Evolutionary conservation across 2,329 filamentous ascomycete genomes (phyloP), one percentile per base, ranked within the genome.

Genomic region (Fusarium setosum): DNA sequence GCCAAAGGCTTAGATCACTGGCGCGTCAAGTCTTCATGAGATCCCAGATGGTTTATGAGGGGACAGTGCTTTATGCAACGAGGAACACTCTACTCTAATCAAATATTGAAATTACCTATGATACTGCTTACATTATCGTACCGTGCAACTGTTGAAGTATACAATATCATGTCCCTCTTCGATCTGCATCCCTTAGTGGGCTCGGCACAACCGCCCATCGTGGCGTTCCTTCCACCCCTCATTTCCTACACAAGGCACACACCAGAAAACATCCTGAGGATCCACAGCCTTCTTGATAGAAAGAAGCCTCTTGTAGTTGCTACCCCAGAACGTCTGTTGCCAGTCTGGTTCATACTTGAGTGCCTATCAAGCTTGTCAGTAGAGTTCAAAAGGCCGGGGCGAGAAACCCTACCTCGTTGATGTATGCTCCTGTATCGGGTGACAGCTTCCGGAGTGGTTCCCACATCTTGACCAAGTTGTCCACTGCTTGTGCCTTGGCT

Each of bases 211-310:
- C 3, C 45, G 70, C 0, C 73, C 74, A 29, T 74, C 56, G 0
- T 56, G 11, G 0, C 49, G 50, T 26, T 77, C 65, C 42, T 68
- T 49, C 79, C 81, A 83, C 0, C 71, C 67, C 41, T 83, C 80
- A 51, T 77, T 82, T 0, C 83, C 82, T 1, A 84, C 81, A 53
- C 82, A 85, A 0, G 81, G 77, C 12, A 77, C 66, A 56, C 83
- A 85, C 76, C 82, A 84, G 13, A 86, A 80, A 2, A 85, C 75
- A 49, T 83, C 82, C 0, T 72, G 55, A 0, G 83, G 83, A 59
- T 86, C 83, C n/a, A 83, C 70, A 1, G 63, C 41, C 12, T 75
- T 74, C 73, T 86, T 86, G 51, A 86, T 81, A 12, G 69, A 42
- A 0, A 81, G 63, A 4, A 86, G 71, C 3, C 76, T 75, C 13